phyloP scores from a whole-genome alignment of 108 stramenopile species.

The Pseudonitzschia multiseries region DNA sequence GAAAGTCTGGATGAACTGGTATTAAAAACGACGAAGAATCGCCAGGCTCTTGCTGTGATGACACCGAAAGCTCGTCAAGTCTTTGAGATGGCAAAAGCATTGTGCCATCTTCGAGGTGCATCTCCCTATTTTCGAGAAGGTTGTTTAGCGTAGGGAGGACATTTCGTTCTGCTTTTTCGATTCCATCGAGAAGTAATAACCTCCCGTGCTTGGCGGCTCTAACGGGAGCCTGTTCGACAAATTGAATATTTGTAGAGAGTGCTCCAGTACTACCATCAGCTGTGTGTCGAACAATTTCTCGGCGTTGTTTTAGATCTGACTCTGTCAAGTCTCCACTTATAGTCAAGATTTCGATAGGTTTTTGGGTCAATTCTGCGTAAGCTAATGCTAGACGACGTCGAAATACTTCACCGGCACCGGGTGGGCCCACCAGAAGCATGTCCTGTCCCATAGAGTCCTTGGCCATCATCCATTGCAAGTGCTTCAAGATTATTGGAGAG shows the following conservation, averaged over 20 bases:
- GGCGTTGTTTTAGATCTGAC: conserved; percentile 85
- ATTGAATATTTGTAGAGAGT: conserved; percentile 29
- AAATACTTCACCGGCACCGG: conserved; percentile 42
- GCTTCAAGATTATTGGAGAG: conserved; percentile 23
- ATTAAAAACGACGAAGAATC: conserved; percentile 21
- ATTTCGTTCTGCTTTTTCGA: conserved; percentile 86
- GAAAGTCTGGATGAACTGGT: conserved; percentile 71
- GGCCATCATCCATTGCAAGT: conserved; percentile 86
- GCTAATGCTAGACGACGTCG: conserved; percentile 60
- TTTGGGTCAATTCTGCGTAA: conserved; percentile 64
- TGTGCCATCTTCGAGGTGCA: conserved; percentile 79
- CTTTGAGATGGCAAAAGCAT: conserved; percentile 27
- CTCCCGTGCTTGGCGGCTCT: conserved; percentile 83
- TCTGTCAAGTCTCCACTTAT: conserved; percentile 80
- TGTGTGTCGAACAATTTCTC: conserved; percentile 41
- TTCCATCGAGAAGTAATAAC: conserved; percentile 80
- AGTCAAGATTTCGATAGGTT: conserved; percentile 70
- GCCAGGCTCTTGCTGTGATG: not conserved
- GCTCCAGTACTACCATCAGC: not conserved
- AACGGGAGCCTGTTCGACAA: conserved; percentile 82
- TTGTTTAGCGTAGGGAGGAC: conserved; percentile 89
- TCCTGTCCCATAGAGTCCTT: conserved; percentile 85
- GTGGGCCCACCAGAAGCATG: conserved; percentile 70
- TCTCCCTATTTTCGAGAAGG: conserved; percentile 82
- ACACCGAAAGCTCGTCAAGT: conserved; percentile 14